Base-by-base conservation (phyloP, 805 yeast genomes). In the Saccharomyces eubayanus region DNA sequence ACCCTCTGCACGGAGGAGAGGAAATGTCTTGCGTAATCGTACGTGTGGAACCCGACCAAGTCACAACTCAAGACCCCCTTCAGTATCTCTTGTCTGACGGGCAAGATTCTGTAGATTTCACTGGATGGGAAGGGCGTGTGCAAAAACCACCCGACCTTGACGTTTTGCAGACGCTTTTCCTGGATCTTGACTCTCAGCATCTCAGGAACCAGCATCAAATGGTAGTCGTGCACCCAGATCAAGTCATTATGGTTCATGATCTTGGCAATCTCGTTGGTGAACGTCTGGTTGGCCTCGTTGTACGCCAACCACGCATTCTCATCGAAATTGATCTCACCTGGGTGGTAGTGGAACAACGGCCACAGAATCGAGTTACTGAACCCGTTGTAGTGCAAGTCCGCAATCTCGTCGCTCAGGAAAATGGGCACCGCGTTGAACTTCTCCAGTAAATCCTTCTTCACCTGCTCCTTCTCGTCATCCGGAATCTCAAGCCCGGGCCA, bases 111-210 rank as follows among this genome's bases (percentile, higher is more conserved):
- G 74, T 94, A 94, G 57, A 94, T 92, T 68, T 94, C 99, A 53
- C 95, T 85, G 10, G 96, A 87, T 12, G 99, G 99, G 80, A 94
- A 94, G 1, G 99, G 99, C 0, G 98, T 95, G 68, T 94, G 99
- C 59, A 94, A 74, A 72, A 94, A 94, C 74, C 90, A 95, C 0
- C 99, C 99, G 41, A 94, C 75, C 60, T 86, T 81, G 47, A 91
- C 83, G 62, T 85, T 81, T 48, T 73, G 68, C 29, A 76, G 66
- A 16, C 70, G 69, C 55, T 73, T 72, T 49, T 73, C 66, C 29
- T 68, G 72, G 52, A 89, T 74, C 56, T 79, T 81, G 51, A 79
- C 78, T 53, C 96, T 77, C 52, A 94, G 73, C 86, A 94, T 81
- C 57, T 87, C 87, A 0, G 99, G 99, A 50, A 94, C 77, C 27